Conservation (phyloP, 164 flowering plant species). For the Tetracentron sinense region DNA sequence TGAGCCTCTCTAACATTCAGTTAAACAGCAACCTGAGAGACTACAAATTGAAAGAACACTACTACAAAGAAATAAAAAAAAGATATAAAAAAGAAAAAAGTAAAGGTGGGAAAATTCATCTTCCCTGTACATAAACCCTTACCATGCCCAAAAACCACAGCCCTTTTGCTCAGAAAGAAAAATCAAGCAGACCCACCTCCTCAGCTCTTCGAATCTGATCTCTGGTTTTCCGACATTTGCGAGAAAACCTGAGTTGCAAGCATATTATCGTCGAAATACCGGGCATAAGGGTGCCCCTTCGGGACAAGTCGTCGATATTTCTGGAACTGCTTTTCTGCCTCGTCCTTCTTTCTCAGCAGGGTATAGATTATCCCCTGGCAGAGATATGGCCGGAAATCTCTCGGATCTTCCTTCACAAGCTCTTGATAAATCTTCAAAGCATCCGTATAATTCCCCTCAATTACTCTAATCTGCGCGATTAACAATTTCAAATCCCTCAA, state of each 20-base stretch:
- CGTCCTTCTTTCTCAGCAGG: constrained; percentile 61
- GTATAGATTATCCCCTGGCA: constrained; percentile 86
- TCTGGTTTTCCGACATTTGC: constrained; percentile 45
- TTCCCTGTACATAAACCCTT: neutral
- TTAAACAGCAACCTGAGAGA: neutral
- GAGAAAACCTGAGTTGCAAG: constrained; percentile 58
- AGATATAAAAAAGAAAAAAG: neutral
- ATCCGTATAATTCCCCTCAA: constrained; percentile 54
- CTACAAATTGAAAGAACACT: neutral
- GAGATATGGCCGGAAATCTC: constrained; percentile 88
- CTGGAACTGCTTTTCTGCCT: constrained; percentile 72
- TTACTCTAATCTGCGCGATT: constrained; percentile 65
- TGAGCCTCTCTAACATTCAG: neutral
- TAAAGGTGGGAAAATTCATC: no score
- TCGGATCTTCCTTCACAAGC: constrained; percentile 79
- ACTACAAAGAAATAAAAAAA: no score
- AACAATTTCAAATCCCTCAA: constrained; percentile 76
- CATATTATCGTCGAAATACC: constrained; percentile 65
- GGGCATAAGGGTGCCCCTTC: constrained; percentile 67
- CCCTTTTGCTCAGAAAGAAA: neutral
- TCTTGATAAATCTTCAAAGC: constrained; percentile 79
- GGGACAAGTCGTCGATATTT: constrained; percentile 80
- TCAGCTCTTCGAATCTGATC: constrained; percentile 35
- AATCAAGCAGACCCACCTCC: neutral
- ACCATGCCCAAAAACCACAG: neutral